Base-by-base conservation (phyloP, 129 eudicot species). In the Lonicera japonica region DNA sequence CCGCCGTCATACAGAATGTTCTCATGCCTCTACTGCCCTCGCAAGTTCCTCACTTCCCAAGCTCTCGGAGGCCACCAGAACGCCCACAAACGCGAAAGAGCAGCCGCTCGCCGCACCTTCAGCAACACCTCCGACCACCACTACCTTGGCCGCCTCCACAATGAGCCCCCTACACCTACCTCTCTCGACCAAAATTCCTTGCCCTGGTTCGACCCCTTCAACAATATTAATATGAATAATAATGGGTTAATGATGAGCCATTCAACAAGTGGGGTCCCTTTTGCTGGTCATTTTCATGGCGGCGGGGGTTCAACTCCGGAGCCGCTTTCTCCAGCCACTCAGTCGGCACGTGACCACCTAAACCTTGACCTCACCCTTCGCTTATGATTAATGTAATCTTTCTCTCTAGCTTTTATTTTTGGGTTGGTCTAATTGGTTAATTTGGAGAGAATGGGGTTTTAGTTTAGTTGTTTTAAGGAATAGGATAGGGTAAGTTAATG, bases 1-100 rank as follows among this genome's bases (percentile, higher is more conserved):
- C 53, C 71, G 9, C 15, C 40, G 3, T 43, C 76, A 2, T 29
- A 29, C 0, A 58, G 80, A 48, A 54, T 76, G 79, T 88, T 88
- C 84, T 60, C 80, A 0, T 88, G 96, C 61, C 85, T 73, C 25
- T 88, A 79, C 81, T 88, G 96, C 38, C 81, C 82, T 14, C 80
- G 94, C 14, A 79, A 74, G 54, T 85, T 88, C 83, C 79, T 69
- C 77, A 81, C 94, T 5, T 88, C 94, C 34, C 96, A 88, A 50
- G 94, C 96, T 0, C 72, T 88, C 4, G 96, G 96, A 0, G 96
- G 96, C 23, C 96, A 88, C 73, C 96, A 88, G 58, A 88, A 88
- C 54, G 96, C 96, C 2, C 96, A 88, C 76, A 88, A 88, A 57
- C 86, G 89, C 0, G 96, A 88, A 50, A 63, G 96, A 61, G 89